A percentile compares a stretch with the other conserved stretches of the same genome.
phyloP scores from a whole-genome alignment of 768 basidiomycete species.

The Xerocomus brunneocitrinus region DNA sequence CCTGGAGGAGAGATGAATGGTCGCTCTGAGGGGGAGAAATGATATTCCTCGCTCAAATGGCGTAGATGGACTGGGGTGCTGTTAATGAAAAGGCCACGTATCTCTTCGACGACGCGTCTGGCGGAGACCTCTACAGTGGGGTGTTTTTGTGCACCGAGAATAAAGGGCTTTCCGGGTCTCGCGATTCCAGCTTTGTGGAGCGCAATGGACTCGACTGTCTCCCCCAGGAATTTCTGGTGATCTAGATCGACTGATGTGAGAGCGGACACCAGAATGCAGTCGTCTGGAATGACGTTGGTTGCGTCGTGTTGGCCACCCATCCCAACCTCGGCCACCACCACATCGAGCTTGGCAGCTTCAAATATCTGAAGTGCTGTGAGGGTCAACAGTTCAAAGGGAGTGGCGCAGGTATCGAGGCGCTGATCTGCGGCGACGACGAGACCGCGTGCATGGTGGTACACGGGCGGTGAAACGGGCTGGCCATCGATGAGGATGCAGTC shows the following conservation, averaged over 20 bases:
- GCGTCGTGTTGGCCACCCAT: conserved; percentile 93
- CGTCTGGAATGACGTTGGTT: conserved; percentile 81
- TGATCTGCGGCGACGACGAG: conserved; percentile 48
- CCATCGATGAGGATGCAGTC: conserved; percentile 76
- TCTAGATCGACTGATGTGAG: conserved; percentile 88
- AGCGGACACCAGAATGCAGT: conserved; percentile 67
- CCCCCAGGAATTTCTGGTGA: conserved; percentile 86
- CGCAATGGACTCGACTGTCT: conserved; percentile 69
- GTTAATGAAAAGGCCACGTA: conserved; percentile 40
- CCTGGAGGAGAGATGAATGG: conserved; percentile 34
- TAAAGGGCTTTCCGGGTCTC: conserved; percentile 52
- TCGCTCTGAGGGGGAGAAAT: conserved; percentile 30
- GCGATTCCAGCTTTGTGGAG: conserved; percentile 82
- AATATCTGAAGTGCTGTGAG: conserved; percentile 77
- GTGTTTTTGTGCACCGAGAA: conserved; percentile 63
- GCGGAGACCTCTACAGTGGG: conserved; percentile 44
- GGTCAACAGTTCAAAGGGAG: conserved; percentile 82
- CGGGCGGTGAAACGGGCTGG: conserved; percentile 40
- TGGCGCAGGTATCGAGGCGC: conserved; percentile 45
- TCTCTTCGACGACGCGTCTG: conserved; percentile 36
- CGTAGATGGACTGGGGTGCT: conserved; percentile 32
- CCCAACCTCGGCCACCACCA: conserved; percentile 89
- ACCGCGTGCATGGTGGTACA: conserved; percentile 45
- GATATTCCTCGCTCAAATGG: conserved; percentile 31
- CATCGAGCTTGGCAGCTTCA: conserved; percentile 62